phyloP scores from a whole-genome alignment of 1,284 basidiomycete genomes.

The Moesziomyces sp. region DNA sequence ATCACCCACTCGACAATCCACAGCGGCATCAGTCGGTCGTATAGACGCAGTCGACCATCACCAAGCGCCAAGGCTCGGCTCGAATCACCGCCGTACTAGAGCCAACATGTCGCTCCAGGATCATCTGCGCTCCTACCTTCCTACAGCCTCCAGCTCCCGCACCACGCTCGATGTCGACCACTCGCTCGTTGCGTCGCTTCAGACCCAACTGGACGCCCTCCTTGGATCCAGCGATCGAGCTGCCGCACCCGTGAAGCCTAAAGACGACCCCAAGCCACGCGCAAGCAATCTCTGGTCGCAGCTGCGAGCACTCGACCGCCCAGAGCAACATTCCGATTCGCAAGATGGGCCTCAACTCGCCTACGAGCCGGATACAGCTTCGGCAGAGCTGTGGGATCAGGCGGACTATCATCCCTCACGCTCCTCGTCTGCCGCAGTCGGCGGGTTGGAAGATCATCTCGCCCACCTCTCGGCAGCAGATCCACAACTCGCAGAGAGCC shows the following conservation, averaged over 20 bases:
- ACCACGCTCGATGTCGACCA: slow-evolving; percentile 41
- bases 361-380: slow-evolving; percentile 20
- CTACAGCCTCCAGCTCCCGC: slow-evolving; percentile 36
- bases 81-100: too few species aligned
- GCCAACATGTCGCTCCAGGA: slow-evolving; percentile 24
- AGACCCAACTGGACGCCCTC: slow-evolving; percentile 15
- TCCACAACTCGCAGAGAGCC: slow-evolving; percentile 31
- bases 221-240: slow-evolving; percentile 10
- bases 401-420: slow-evolving; percentile 6
- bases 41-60: too few species aligned
- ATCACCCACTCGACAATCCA: too few species aligned
- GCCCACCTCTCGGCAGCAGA: slow-evolving; percentile 24
- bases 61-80: too few species aligned
- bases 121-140: slow-evolving; percentile 31
- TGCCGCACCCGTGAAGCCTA: not conserved
- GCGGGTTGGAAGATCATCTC: slow-evolving; percentile 30
- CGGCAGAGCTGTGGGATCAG: slow-evolving; percentile 1
- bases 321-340: slow-evolving; percentile 14
- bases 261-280: not conserved
- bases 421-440: slow-evolving; percentile 16
- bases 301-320: slow-evolving; percentile 17
- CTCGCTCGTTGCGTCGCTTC: slow-evolving; percentile 38
- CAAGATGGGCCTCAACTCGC: slow-evolving; percentile 22
- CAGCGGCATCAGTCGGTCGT: too few species aligned
- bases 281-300: slow-evolving; percentile 25